Conservation (phyloP, 495 filamentous ascomycete genomes). For the Penicillium odoratum region DNA sequence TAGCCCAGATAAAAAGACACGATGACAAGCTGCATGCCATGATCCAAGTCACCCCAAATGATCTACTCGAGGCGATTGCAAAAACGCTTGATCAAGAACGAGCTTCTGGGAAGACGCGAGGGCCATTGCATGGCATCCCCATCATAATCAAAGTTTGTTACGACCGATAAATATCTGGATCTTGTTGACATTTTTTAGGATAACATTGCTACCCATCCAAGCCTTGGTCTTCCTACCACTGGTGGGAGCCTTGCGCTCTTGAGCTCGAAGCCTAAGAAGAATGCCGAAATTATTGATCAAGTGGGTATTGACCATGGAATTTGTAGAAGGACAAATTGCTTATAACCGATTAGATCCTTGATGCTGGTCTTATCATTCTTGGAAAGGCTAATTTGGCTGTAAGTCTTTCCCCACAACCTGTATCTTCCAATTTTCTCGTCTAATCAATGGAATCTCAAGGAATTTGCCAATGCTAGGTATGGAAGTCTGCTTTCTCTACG, state of each 20-base stretch:
- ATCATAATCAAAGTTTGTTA: slow-evolving; percentile 30
- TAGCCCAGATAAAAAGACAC: slow-evolving; percentile 50
- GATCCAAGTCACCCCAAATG: slow-evolving; percentile 35
- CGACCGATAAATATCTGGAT: background rate
- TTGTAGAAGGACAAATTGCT: background rate
- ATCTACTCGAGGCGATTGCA: slow-evolving; percentile 30
- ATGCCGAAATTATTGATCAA: slow-evolving; percentile 30
- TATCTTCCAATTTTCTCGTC: no score
- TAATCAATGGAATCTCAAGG: slow-evolving; percentile 2
- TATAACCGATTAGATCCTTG: slow-evolving; percentile 27
- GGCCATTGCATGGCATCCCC: slow-evolving; percentile 31
- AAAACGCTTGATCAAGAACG: slow-evolving; percentile 26
- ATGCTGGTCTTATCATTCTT: slow-evolving; percentile 47
- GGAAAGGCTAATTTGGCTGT: slow-evolving; percentile 46
- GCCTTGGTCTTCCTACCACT: slow-evolving; percentile 49
- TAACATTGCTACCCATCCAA: slow-evolving; percentile 35
- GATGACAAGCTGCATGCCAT: slow-evolving; percentile 37
- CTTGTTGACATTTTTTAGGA: slow-evolving; percentile 18
- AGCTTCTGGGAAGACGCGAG: slow-evolving; percentile 16
- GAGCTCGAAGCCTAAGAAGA: slow-evolving; percentile 25
- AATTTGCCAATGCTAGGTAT: slow-evolving; percentile 17
- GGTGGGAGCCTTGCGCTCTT: slow-evolving; percentile 39
- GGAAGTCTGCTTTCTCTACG: background rate
- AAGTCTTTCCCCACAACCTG: slow-evolving; percentile 4
- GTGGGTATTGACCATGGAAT: background rate